These are phyloP conservation scores for Chaetothyriales sp. DNA, from an alignment of 2,329 filamentous ascomycete species.

Conservation along the genomic window DNA sequence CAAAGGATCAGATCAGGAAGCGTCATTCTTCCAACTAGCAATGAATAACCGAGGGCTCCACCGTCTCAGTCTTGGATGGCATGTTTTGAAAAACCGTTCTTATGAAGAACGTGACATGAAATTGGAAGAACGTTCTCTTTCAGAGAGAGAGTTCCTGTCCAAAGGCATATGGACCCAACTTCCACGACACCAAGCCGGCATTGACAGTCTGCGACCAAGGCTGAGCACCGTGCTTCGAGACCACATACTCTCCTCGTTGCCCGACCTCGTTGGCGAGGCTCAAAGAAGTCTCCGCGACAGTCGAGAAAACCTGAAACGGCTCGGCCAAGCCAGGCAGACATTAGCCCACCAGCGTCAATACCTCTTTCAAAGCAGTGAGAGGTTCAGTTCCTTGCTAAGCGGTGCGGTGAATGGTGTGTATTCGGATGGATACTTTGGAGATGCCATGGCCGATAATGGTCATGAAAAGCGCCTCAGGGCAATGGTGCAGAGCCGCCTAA, in stretches of 20 bases:
- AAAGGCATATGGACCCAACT: constrained; percentile 12
- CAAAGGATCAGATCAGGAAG: constrained; percentile 24
- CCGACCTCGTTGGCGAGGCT: constrained; percentile 16
- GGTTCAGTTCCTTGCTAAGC: constrained; percentile 10
- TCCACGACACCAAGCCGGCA: constrained; percentile 10
- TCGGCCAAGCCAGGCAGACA: constrained; percentile 7
- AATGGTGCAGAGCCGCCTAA: constrained; percentile 17
- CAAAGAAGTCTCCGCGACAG: constrained; percentile 17
- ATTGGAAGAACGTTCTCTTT: constrained; percentile 9
- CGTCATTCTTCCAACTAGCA: constrained; percentile 23
- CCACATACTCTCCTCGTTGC: constrained; percentile 15
- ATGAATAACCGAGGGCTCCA: constrained; percentile 25
- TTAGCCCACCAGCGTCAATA: constrained; percentile 11
- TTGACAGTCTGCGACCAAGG: constrained; percentile 10
- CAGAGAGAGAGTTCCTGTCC: constrained; percentile 15
- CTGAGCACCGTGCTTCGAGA: constrained; percentile 15
- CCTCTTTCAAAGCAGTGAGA: constrained; percentile 12
- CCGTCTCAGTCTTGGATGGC: constrained; percentile 19
- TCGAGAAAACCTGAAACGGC: constrained; percentile 1
- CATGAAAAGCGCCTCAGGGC: constrained; percentile 22
- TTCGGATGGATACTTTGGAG: constrained; percentile 21
- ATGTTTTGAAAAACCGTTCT: constrained; percentile 18
- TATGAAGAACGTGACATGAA: constrained; percentile 9
- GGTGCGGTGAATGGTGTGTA: constrained; percentile 23
- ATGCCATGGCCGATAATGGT: constrained; percentile 13